Percentiles rank a stretch among this genome's conserved stretches.
Evolutionary conservation across 2,329 filamentous ascomycete species (phyloP).

Genomic region (Xylaria hypoxylon): DNA sequence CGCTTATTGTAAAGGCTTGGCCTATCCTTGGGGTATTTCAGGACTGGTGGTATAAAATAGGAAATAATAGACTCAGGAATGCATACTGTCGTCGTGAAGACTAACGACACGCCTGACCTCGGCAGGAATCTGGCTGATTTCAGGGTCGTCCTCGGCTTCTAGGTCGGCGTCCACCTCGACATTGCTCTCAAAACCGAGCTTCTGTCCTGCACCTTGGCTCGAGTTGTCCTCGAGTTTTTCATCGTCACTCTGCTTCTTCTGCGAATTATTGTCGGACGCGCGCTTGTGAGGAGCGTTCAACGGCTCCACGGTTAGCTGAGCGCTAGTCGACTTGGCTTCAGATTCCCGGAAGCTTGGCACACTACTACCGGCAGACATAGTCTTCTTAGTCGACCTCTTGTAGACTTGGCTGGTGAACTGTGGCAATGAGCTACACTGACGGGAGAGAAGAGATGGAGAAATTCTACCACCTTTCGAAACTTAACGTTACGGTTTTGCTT

Average conservation of each 20-base stretch:
- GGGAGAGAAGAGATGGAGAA: background rate
- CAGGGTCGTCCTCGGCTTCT: conserved; percentile 59
- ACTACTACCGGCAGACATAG: conserved; percentile 34
- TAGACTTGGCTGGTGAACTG: background rate
- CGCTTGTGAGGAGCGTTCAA: conserved; percentile 15
- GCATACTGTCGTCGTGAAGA: conserved; percentile 63
- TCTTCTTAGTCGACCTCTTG: background rate
- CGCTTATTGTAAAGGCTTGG: background rate
- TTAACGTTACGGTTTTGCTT: background rate
- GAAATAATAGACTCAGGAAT: background rate
- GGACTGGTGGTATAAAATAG: no score
- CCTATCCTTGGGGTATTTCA: background rate
- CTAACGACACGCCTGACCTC: conserved; percentile 68
- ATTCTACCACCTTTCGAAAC: background rate
- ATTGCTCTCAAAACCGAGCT: conserved; percentile 41
- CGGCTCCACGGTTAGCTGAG: conserved; percentile 24
- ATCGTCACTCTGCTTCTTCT: conserved; percentile 12
- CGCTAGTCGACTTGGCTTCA: conserved; percentile 33
- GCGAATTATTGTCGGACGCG: conserved; percentile 8
- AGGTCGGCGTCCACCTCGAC: conserved; percentile 47
- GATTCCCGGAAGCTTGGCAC: conserved; percentile 25
- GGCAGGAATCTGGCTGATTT: conserved; percentile 64
- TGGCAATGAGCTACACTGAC: conserved; percentile 1
- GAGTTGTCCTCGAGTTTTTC: background rate
- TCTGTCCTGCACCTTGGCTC: conserved; percentile 31